A percentile compares a stretch with the other conserved stretches of the same genome.
These are phyloP conservation scores for Saccharomycopsis babjevae DNA, from an alignment of 805 yeast genomes.

Conservation along the genomic window DNA sequence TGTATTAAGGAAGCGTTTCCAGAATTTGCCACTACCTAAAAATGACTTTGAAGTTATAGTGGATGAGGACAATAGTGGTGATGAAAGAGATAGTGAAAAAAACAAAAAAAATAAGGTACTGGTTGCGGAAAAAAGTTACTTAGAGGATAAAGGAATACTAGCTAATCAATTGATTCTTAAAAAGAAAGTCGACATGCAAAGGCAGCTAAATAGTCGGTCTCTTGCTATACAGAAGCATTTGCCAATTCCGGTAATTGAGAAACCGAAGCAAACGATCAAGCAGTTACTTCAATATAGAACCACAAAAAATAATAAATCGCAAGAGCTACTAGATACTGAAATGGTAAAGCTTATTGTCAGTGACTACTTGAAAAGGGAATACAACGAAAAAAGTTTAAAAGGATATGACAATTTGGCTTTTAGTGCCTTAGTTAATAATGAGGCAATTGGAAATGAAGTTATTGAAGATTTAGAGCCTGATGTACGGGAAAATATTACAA, in stretches of 20 bases:
- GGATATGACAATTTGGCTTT: not conserved
- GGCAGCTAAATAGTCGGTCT: slow-evolving; percentile 30
- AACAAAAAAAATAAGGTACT: not conserved
- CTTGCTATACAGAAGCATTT: slow-evolving; percentile 37
- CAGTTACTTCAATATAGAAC: not conserved
- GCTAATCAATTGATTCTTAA: slow-evolving; percentile 19
- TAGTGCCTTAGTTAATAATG: slow-evolving; percentile 21
- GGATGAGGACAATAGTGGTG: slow-evolving; percentile 26
- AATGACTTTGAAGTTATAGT: slow-evolving; percentile 37
- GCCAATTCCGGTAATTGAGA: slow-evolving; percentile 29
- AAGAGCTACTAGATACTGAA: slow-evolving; percentile 23
- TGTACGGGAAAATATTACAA: slow-evolving; percentile 18
- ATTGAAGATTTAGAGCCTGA: slow-evolving; percentile 29
- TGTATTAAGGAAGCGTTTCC: slow-evolving; percentile 21
- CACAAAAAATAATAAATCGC: not conserved
- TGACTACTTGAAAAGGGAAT: slow-evolving; percentile 28
- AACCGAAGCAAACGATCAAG: not conserved
- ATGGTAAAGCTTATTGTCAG: slow-evolving; percentile 26
- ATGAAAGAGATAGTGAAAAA: slow-evolving; percentile 1
- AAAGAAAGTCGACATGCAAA: not conserved
- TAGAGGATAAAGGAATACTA: slow-evolving; percentile 15
- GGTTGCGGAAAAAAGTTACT: not conserved
- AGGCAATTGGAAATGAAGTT: slow-evolving; percentile 6
- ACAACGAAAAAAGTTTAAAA: not conserved
- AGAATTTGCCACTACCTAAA: slow-evolving; percentile 31